These are phyloP conservation scores for Beta lomatogona DNA, from an alignment of 179 eudicot species.

Conservation along the genomic window DNA sequence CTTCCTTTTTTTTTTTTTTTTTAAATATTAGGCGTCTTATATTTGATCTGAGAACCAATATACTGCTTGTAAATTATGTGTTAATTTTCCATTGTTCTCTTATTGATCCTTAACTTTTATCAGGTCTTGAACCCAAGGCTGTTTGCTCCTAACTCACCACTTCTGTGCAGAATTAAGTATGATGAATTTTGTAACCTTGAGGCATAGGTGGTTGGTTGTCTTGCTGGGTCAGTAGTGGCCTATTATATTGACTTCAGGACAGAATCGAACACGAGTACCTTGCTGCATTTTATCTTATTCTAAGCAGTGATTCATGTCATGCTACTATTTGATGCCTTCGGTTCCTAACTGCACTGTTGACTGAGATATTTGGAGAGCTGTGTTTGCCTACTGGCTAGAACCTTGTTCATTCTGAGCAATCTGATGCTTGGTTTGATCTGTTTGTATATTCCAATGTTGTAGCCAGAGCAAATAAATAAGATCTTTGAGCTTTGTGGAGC, in stretches of 20 bases:
- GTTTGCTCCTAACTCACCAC: neutral
- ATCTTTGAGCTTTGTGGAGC: conserved; percentile 92
- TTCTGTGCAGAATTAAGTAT: neutral
- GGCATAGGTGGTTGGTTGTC: neutral
- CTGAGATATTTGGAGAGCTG: conserved; percentile 8
- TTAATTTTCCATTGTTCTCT: neutral
- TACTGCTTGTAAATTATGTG: neutral
- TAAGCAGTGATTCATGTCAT: neutral
- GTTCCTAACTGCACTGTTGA: neutral
- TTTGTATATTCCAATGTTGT: conserved; percentile 31
- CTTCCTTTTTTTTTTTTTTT: neutral
- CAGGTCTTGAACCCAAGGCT: neutral
- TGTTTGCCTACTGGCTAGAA: neutral
- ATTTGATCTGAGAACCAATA: neutral
- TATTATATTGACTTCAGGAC: neutral
- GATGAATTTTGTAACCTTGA: neutral
- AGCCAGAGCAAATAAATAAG: conserved; percentile 95
- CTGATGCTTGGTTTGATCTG: conserved; percentile 19
- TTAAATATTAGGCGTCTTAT: too few relatives aligned
- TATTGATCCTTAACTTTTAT: neutral
- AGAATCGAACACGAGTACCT: neutral
- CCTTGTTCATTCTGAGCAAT: neutral
- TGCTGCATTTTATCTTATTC: neutral
- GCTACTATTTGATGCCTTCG: neutral
- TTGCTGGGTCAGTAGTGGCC: neutral